These are phyloP conservation scores for Odontarrhena argentea DNA, from an alignment of 345 rosid species.

Conservation along the genomic window DNA sequence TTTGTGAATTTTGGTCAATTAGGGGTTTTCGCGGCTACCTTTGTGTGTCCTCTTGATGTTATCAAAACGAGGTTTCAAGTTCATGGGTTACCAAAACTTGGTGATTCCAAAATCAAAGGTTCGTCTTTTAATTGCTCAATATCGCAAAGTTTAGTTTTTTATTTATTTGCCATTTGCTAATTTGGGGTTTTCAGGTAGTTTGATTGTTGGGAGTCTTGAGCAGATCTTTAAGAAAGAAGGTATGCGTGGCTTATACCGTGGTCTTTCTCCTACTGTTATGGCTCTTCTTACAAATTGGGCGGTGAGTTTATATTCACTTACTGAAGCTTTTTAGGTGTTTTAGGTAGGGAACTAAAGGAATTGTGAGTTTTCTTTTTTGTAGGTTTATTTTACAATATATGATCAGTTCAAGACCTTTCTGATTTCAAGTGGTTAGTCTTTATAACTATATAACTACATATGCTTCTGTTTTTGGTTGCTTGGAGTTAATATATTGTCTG, in stretches of 20 bases:
- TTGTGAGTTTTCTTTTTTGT: conserved; percentile 30
- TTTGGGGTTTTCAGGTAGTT: conserved; percentile 57
- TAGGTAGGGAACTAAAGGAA: neutral
- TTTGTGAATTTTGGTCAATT: neutral
- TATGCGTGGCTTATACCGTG: conserved; percentile 76
- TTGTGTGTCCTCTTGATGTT: conserved; percentile 90
- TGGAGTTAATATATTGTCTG: neutral
- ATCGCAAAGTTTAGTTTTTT: neutral
- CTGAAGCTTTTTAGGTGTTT: neutral
- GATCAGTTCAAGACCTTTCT: conserved; percentile 77
- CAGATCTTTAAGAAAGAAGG: conserved; percentile 75
- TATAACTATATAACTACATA: neutral
- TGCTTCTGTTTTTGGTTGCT: conserved; percentile 5
- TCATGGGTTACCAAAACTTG: conserved; percentile 66
- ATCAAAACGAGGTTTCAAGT: conserved; percentile 94
- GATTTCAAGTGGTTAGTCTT: conserved; percentile 56
- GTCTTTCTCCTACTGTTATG: conserved; percentile 73
- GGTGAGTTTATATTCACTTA: conserved; percentile 38
- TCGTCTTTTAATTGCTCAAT: conserved; percentile 15
- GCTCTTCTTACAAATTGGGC: conserved; percentile 95
- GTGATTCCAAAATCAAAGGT: conserved; percentile 54
- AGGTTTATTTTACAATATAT: conserved; percentile 84
- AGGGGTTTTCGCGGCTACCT: conserved; percentile 88
- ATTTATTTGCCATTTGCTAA: neutral
- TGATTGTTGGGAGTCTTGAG: conserved; percentile 77